Evolutionary conservation across 805 yeast species (phyloP).

Genomic region (Hanseniaspora nectarophila): DNA sequence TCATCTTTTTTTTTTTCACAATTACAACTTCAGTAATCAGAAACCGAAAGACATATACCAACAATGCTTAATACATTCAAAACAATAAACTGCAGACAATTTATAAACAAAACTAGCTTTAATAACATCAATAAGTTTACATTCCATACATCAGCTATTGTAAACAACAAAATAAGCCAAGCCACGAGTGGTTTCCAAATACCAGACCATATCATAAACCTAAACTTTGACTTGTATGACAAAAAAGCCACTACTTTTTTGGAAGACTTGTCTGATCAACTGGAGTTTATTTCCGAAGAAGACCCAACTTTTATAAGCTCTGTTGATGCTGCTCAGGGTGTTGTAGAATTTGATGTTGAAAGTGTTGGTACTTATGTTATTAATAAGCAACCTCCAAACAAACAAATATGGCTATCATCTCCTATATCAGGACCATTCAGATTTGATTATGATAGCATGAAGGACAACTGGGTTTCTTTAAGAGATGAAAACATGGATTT

Average conservation of each 20-base stretch:
- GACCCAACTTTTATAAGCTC: conserved; percentile 60
- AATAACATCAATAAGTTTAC: background rate
- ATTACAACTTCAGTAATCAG: background rate
- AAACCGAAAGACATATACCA: background rate
- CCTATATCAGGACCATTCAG: conserved; percentile 90
- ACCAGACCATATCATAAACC: conserved; percentile 39
- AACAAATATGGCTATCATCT: conserved; percentile 90
- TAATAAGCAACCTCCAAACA: conserved; percentile 94
- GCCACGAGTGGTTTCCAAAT: conserved; percentile 25
- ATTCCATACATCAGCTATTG: background rate
- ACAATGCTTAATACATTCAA: background rate
- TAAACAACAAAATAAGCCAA: background rate
- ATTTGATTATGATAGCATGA: conserved; percentile 49
- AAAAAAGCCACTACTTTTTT: conserved; percentile 51
- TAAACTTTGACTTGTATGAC: conserved; percentile 50
- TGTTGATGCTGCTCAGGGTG: conserved; percentile 64
- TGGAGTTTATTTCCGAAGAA: conserved; percentile 56
- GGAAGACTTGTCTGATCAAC: conserved; percentile 52
- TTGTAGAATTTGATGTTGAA: conserved; percentile 59
- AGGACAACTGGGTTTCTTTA: conserved; percentile 66
- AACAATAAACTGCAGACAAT: background rate
- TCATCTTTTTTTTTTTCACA: background rate
- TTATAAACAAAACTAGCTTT: background rate
- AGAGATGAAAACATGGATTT: conserved; percentile 44
- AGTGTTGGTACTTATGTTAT: conserved; percentile 76